Base-by-base conservation (phyloP, 805 yeast species). In the Saturnispora silvae region DNA sequence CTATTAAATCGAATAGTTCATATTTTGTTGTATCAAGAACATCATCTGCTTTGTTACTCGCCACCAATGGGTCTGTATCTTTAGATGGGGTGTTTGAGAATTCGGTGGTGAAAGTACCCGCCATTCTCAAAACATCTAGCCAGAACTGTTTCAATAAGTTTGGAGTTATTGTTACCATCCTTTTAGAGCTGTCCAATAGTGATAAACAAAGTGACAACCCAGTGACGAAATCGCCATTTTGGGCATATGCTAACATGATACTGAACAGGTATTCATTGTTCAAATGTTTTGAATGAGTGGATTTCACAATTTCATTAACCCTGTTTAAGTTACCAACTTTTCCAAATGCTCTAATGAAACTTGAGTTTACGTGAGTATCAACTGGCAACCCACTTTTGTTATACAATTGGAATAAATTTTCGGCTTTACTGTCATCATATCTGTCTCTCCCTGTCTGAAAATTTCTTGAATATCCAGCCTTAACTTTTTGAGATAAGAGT, bases 201-300 rank as follows among this genome's bases (percentile, higher is more conserved):
- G 46, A 36, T 56, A 45, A 18, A 18, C 32, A 29, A 11, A 51
- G 35, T 18, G 44, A 20, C 4, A 61, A 31, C n/a, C 59, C 61
- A 31, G 50, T 43, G n/a, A 46, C 17, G 4, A 57, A 39, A 13
- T 54, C 47, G 20, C 48, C 46, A 35, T 57, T 57, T 40, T 49
- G 49, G 5, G 53, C 37, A 39, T 53, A 59, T 0, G 63, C 48
- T 6, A 50, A 40, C 1, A 60, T 26, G 3, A 61, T 48, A 9
- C 56, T 49, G 11, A 45, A 43, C 20, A 61, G 45, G 4, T 45
- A 38, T 5, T 38, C 32, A 20, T 39, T 39, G 35, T 49, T 38
- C 4, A 65, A 65, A 40, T 49, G 51, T 4, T 39, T 29, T 20
- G 45, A 40, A 61, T 62, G 61, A 9, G 51, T 43, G 5, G 38